These are phyloP conservation scores for Orbilia brochopaga DNA, from an alignment of 2,329 filamentous ascomycete genomes.

Conservation along the genomic window DNA sequence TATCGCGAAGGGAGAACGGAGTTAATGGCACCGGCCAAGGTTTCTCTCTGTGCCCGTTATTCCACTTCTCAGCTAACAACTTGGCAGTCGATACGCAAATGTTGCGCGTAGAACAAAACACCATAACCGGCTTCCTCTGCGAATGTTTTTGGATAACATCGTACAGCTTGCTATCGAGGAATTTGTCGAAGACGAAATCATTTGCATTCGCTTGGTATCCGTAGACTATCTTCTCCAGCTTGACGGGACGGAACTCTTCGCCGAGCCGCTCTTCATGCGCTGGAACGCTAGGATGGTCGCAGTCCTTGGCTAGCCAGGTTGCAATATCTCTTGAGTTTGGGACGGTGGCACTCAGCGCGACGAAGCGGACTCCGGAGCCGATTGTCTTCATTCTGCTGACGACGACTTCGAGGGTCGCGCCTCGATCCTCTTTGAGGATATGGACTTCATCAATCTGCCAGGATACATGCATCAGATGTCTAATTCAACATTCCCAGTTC, in stretches of 20 bases:
- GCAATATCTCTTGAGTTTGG: conserved; percentile 83
- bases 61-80: conserved; percentile 71
- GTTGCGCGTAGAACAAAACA: conserved; percentile 80
- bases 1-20: conserved; percentile 64
- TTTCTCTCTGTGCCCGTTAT: conserved; percentile 62
- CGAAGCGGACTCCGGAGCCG: conserved; percentile 74
- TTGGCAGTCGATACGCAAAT: conserved; percentile 73
- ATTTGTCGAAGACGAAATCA: conserved; percentile 77
- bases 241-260: conserved; percentile 80
- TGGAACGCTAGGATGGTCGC: conserved; percentile 66
- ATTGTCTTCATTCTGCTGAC: conserved; percentile 81
- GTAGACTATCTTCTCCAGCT: conserved; percentile 75
- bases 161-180: conserved; percentile 69
- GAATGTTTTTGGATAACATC: conserved; percentile 70
- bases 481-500: too few species aligned
- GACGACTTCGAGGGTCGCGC: conserved; percentile 80
- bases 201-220: conserved; percentile 71
- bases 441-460: conserved; percentile 78
- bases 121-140: conserved; percentile 75
- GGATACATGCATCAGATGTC: too few species aligned
- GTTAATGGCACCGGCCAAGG: conserved; percentile 69
- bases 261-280: conserved; percentile 74
- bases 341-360: conserved; percentile 82
- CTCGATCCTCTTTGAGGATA: conserved; percentile 78
- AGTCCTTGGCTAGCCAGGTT: conserved; percentile 74